Evolutionary conservation across 2,329 filamentous ascomycete species (phyloP).

Genomic region (Colletotrichum sp.): DNA sequence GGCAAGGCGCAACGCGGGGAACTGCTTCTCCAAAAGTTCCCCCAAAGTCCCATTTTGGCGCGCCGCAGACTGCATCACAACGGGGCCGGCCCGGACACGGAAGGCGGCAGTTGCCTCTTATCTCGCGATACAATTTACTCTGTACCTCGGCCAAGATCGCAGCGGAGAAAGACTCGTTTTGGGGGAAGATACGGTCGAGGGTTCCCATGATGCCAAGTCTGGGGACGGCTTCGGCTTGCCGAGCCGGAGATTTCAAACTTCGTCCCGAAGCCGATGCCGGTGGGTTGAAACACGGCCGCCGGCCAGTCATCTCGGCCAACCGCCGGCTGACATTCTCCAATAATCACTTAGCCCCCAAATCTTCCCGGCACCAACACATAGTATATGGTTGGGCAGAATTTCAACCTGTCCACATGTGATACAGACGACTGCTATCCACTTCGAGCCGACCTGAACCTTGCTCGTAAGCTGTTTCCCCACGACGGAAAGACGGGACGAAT

Average conservation of each 20-base stretch:
- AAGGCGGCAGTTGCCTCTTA: not conserved
- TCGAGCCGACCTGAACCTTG: not conserved
- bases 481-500: not conserved
- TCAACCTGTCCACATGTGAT: not conserved
- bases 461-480: not conserved
- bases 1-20: not conserved
- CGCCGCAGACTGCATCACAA: not conserved
- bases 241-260: not conserved
- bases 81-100: not conserved
- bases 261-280: not conserved
- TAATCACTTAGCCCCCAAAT: not conserved
- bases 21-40: not conserved
- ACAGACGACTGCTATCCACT: not conserved
- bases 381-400: not conserved
- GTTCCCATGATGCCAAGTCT: not conserved
- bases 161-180: not conserved
- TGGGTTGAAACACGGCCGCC: not conserved
- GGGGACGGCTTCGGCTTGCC: not conserved
- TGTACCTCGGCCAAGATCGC: not conserved
- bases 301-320: not conserved
- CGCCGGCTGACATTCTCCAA: not conserved
- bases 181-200: not conserved
- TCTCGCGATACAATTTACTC: not conserved
- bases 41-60: not conserved
- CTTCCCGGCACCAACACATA: not conserved